Evolutionary conservation across 2,329 filamentous ascomycete species (phyloP), one percentile per base, ranked within the genome.

Genomic region (Fusarium fujikuroi): DNA sequence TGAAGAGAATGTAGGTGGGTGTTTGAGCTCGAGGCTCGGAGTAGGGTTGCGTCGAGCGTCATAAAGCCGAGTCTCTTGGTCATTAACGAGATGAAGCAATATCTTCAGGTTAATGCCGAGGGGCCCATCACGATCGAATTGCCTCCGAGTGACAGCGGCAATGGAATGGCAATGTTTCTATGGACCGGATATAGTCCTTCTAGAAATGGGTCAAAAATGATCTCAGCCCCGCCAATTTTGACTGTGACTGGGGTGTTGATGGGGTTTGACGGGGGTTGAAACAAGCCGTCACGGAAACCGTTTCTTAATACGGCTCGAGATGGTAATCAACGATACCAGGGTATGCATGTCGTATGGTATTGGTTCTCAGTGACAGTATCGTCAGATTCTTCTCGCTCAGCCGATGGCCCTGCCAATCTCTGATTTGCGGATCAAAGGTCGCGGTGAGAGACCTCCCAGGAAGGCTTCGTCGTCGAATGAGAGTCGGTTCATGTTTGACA

Each of bases 401-500:
- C 87, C 87, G 60, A 89, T 85, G 7, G 87, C 87, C 34, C 85
- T 83, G 10, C 88, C 88, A 79, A 89, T 89, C 52, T 86, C 84
- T 16, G 83, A 83, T 62, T 83, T 80, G 62, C 82, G 83, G 57
- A 87, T 79, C 34, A 84, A 77, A 18, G 87, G 86, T 14, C 86
- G 84, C 5, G 87, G 86, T 25, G 87, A 87, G 9, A 88, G 78
- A 5, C 85, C 87, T 9, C 82, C 84, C 12, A 84, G 69, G 23
- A 81, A 79, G 43, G 81, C 75, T 14, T 88, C 86, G 8, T 89
- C 85, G 11, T 85, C 85, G 34, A 86, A 82, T 15, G 84, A 85
- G 30, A 85, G 70, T 69, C 83, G 81, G 7, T 84, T 84, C 47
- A 85, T 84, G 21, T 83, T 81, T 6, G 83, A 82, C 53, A 76